Conservation (phyloP, 805 yeast species). For the Yamadazyma insecticola region DNA sequence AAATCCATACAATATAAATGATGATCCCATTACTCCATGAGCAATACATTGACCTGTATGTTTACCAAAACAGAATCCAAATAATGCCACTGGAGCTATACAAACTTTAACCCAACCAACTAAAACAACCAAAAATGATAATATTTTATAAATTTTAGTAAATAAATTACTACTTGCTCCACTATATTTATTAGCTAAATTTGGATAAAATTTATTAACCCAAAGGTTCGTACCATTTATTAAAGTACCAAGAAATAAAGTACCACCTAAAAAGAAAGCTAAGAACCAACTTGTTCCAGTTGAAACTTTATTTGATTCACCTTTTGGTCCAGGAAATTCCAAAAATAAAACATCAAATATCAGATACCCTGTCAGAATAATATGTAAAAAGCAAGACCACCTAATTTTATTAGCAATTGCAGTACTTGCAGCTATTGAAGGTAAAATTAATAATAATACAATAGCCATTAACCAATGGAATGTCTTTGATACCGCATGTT, state of each 20-base stretch:
- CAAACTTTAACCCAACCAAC: conserved; percentile 78
- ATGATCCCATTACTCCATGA: conserved; percentile 94
- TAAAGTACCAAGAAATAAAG: conserved; percentile 52
- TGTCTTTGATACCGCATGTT: conserved; percentile 48
- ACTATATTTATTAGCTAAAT: conserved; percentile 20
- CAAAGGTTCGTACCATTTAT: conserved; percentile 49
- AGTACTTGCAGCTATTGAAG: conserved; percentile 52
- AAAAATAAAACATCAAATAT: conserved; percentile 53
- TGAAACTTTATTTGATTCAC: conserved; percentile 64
- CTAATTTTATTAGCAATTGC: conserved; percentile 51
- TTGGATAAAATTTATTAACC: conserved; percentile 28
- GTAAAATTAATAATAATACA: conserved; percentile 43
- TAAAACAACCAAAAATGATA: conserved; percentile 44
- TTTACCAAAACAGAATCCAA: conserved; percentile 79
- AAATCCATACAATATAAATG: conserved; percentile 78
- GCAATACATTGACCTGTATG: conserved; percentile 96
- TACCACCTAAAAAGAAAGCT: conserved; percentile 39
- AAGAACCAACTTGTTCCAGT: conserved; percentile 67
- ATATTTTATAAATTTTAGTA: conserved; percentile 28
- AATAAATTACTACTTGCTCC: neutral
- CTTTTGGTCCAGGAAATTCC: conserved; percentile 55
- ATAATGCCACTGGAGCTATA: conserved; percentile 75
- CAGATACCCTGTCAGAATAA: conserved; percentile 45
- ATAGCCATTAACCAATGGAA: conserved; percentile 63
- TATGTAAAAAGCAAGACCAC: conserved; percentile 43